Percentiles rank a stretch among this genome's conserved stretches.
Conservation (phyloP, 2,329 filamentous ascomycete species). For the Xylaria sp. region DNA sequence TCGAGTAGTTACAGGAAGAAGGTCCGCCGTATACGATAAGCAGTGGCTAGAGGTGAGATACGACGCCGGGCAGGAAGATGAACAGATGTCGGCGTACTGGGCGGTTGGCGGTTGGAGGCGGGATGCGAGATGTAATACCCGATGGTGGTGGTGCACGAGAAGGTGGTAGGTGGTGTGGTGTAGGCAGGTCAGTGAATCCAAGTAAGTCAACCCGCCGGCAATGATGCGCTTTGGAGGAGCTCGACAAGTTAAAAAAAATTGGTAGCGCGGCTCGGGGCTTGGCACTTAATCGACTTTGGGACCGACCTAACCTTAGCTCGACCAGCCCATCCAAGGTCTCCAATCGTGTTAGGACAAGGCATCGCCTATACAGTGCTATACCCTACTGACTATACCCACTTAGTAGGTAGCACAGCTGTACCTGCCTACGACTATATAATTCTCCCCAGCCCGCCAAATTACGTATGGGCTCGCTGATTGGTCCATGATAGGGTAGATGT, state of each 20-base stretch:
- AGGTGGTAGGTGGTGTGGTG: neutral
- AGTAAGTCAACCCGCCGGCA: constrained; percentile 17
- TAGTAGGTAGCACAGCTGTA: neutral
- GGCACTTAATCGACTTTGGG: constrained; percentile 18
- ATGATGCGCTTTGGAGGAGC: constrained; percentile 40
- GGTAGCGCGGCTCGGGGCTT: constrained; percentile 37
- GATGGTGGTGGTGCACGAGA: constrained; percentile 4
- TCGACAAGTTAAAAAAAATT: constrained; percentile 40
- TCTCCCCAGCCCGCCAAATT: neutral
- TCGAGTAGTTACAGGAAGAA: neutral
- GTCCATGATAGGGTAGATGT: neutral
- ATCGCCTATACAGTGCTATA: neutral
- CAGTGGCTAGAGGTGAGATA: neutral
- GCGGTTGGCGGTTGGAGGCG: constrained; percentile 12
- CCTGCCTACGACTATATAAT: neutral
- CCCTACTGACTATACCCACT: neutral
- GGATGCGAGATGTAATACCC: constrained; percentile 4
- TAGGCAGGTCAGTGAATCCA: neutral
- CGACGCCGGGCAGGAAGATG: neutral
- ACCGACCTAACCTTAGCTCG: neutral
- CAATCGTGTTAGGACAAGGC: neutral
- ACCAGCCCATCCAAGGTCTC: neutral
- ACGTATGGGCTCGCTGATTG: constrained; percentile 25
- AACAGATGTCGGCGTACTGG: neutral
- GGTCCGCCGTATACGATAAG: neutral